Evolutionary conservation across 1,139 yeast species (phyloP).

Genomic region (Casaregolazyma suthepensis): DNA sequence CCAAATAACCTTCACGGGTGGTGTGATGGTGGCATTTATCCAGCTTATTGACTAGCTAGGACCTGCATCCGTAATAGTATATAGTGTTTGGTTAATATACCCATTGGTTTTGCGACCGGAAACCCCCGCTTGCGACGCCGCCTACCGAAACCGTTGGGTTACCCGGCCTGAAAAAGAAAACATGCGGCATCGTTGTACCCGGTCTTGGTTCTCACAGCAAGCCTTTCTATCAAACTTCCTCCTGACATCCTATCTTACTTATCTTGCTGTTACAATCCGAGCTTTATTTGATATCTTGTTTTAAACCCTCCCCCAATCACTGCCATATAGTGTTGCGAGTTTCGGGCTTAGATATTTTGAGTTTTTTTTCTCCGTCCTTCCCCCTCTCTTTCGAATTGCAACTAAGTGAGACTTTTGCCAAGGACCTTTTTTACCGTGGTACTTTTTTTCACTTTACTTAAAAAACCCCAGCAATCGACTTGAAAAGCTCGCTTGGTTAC

Average conservation of each 20-base stretch:
- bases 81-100: not conserved
- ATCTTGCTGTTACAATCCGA: not conserved
- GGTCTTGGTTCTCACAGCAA: slow-evolving; percentile 2
- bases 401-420: not conserved
- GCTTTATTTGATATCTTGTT: not conserved
- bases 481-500: not conserved
- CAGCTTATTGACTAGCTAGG: not conserved
- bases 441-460: not conserved
- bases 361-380: not conserved
- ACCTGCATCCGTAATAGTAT: not conserved
- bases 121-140: not conserved
- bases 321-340: not conserved
- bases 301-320: not conserved
- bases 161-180: slow-evolving; percentile 6
- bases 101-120: not conserved
- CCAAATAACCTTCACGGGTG: not conserved
- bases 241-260: not conserved
- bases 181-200: slow-evolving; percentile 6
- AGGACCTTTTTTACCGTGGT: not conserved
- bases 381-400: not conserved
- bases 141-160: not conserved
- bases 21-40: not conserved
- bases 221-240: not conserved
- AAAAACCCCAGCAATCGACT: not conserved
- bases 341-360: not conserved